Evolutionary conservation across 805 yeast genomes (phyloP), one percentile per base, ranked within the genome.

Genomic region (Candida sphagnicola): DNA sequence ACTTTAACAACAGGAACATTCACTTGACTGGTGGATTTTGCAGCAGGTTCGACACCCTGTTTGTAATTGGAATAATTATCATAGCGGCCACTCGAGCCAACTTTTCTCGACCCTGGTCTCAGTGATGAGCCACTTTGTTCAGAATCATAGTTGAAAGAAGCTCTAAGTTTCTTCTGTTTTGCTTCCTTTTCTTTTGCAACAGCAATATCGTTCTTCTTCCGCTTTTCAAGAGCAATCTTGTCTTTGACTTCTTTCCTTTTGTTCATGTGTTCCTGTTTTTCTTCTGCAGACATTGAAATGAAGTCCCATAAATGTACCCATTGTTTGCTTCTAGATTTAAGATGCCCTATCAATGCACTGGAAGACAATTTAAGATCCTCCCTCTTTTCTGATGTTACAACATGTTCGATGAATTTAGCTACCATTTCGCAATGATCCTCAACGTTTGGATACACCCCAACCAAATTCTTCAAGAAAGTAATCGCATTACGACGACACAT

Each of bases 291-390:
- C 61, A 78, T 54, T 5, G 70, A 70, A 45, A 76, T 72, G 46
- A 81, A 79, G 14, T 82, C 85, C 73, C 79, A 74, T 33, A 70
- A 46, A 31, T 67, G 72, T 2, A 77, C 61, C 72, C 84, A 74
- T 0, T 62, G 59, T 26, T 64, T 68, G 15, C 75, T 58, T 31
- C 79, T 67, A 0, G 86, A 76, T 40, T 73, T 75, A 17, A 84
- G 59, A 43, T 80, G 80, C 0, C 88, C 90, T 37, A 76, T 62
- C 37, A 85, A 67, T 1, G 93, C 90, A 56, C 72, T 78, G 0
- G 88, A 79, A 1, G 96, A 82, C 25, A 90, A 64, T 51, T 78
- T 84, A 49, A 90, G 71, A 59, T 90, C 98, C 39, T 85, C 90
- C 46, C 97, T 74, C 3, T 62, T 54, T 45, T 90, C 97, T 0